A percentile compares a stretch with the other conserved stretches of the same genome.
Conservation (phyloP, 768 basidiomycete genomes). For the Hebeloma cylindrosporum region DNA sequence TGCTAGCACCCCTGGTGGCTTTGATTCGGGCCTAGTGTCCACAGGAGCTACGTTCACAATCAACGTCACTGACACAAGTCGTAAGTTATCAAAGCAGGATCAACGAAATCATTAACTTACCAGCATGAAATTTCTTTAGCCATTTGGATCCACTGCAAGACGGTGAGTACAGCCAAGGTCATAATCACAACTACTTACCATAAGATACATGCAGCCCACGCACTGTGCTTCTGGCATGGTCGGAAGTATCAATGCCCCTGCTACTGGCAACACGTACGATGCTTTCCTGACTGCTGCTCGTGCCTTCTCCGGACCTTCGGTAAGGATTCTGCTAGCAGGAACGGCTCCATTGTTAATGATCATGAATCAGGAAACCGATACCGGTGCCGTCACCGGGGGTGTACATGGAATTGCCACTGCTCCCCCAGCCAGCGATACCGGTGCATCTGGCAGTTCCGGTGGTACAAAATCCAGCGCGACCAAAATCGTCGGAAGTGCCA, state of each 20-base stretch:
- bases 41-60: constrained; percentile 42
- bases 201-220: constrained; percentile 11
- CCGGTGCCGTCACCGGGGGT: constrained; percentile 42
- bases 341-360: no score
- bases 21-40: constrained; percentile 56
- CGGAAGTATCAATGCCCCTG: constrained; percentile 50
- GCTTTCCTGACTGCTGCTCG: constrained; percentile 41
- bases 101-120: background rate
- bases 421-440: constrained; percentile 23
- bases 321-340: no score
- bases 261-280: constrained; percentile 42
- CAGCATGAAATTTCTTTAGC: constrained; percentile 30
- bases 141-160: constrained; percentile 60
- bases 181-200: background rate
- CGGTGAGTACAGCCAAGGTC: constrained; percentile 17
- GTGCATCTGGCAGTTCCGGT: constrained; percentile 12
- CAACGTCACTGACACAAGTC: constrained; percentile 44
- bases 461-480: constrained; percentile 12
- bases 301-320: no score
- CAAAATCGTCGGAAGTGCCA: constrained; percentile 14
- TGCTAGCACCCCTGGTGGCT: constrained; percentile 38
- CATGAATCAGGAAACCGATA: constrained; percentile 33
- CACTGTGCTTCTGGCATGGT: constrained; percentile 57
- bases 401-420: constrained; percentile 38
- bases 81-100: constrained; percentile 31